Conservation (phyloP, 768 basidiomycete species). For the Collybia mongolica region DNA sequence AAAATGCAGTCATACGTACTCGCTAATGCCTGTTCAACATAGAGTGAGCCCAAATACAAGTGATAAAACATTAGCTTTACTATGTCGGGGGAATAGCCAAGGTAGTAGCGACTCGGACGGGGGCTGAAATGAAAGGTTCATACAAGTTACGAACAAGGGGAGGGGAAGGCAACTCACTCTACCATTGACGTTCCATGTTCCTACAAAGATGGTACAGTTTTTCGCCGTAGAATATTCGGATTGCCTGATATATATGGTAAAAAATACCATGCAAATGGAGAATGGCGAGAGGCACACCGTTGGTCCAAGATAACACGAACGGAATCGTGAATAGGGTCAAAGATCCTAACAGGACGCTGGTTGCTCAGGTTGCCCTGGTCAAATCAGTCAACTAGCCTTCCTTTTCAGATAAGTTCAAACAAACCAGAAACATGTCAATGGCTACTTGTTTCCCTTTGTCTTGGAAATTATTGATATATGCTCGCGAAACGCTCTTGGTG, state of each 20-base stretch:
- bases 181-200: conserved; percentile 97
- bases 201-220: conserved; percentile 74
- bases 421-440: conserved; percentile 92
- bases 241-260: conserved; percentile 40
- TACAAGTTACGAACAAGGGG: background rate
- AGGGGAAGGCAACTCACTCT: conserved; percentile 46
- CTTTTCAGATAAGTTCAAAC: conserved; percentile 21
- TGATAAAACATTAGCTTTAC: conserved; percentile 37
- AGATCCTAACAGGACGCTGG: conserved; percentile 86
- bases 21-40: conserved; percentile 29
- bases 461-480: conserved; percentile 97
- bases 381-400: background rate
- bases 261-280: background rate
- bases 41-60: conserved; percentile 13
- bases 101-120: conserved; percentile 81
- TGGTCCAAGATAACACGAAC: conserved; percentile 69
- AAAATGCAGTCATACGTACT: conserved; percentile 37
- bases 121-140: conserved; percentile 35
- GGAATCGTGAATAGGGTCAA: conserved; percentile 91
- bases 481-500: conserved; percentile 92
- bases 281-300: conserved; percentile 42
- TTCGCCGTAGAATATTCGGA: conserved; percentile 83
- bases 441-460: conserved; percentile 93
- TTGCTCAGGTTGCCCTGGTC: conserved; percentile 89
- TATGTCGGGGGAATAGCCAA: conserved; percentile 86